A percentile compares a stretch with the other conserved stretches of the same genome.
Conservation (phyloP, 2,329 filamentous ascomycete species). For the Didymellaceae sp. region DNA sequence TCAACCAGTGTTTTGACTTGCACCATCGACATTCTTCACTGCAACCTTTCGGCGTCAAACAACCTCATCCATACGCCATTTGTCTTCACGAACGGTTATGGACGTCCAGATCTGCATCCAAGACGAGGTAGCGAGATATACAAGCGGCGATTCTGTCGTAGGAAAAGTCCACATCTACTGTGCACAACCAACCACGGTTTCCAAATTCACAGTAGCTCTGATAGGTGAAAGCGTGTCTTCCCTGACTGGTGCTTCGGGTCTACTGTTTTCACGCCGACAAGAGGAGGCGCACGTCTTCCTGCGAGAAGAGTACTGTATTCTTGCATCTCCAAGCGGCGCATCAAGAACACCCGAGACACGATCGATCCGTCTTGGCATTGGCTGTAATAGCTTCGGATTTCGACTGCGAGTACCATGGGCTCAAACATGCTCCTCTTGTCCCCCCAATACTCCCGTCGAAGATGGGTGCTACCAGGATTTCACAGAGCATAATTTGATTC, state of each 20-base stretch:
- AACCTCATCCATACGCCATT: no score
- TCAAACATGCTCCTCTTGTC: conserved; percentile 17
- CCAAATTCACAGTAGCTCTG: conserved; percentile 13
- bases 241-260: conserved; percentile 10
- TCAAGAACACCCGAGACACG: neutral
- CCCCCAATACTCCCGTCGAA: conserved; percentile 11
- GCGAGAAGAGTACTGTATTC: conserved; percentile 6
- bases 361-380: conserved; percentile 7
- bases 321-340: neutral
- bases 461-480: neutral
- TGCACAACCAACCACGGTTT: conserved; percentile 14
- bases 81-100: no score
- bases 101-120: conserved; percentile 17
- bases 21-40: no score
- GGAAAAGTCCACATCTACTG: conserved; percentile 18
- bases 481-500: no score
- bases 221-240: conserved; percentile 13
- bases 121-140: neutral
- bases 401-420: conserved; percentile 14
- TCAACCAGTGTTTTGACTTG: no score
- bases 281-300: conserved; percentile 14
- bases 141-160: conserved; percentile 14
- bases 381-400: conserved; percentile 22
- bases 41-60: neutral
- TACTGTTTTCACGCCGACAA: conserved; percentile 14